phyloP scores from a whole-genome alignment of 345 rosid species.

The Excoecaria cochinchinensis region DNA sequence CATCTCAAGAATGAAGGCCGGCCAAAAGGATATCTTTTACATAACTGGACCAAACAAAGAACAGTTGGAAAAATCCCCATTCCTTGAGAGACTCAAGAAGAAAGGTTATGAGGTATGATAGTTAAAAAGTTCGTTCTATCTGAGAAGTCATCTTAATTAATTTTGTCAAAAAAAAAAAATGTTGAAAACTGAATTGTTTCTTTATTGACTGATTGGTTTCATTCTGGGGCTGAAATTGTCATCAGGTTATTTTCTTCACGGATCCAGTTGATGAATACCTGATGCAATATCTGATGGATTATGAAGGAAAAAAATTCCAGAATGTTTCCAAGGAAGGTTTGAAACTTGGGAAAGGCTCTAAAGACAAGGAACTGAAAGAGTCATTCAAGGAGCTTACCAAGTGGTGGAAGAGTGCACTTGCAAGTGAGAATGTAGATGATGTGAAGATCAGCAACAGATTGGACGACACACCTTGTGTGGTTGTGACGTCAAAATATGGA shows the following conservation, averaged over 20 bases:
- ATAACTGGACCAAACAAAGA: constrained; percentile 95
- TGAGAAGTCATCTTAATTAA: too few relatives aligned
- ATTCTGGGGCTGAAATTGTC: not conserved
- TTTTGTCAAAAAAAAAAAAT: too few relatives aligned
- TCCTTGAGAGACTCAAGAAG: constrained; percentile 93
- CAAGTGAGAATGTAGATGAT: constrained; percentile 81
- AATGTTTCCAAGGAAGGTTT: constrained; percentile 94
- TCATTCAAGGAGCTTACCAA: constrained; percentile 90
- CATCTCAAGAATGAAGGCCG: constrained; percentile 86
- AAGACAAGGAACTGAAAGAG: constrained; percentile 82
- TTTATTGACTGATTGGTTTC: not conserved
- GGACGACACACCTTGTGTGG: constrained; percentile 93
- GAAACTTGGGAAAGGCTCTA: constrained; percentile 76
- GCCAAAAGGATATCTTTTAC: constrained; percentile 88
- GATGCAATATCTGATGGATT: constrained; percentile 99
- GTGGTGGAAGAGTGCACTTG: constrained; percentile 87
- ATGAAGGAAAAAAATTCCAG: constrained; percentile 89
- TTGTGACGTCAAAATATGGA: constrained; percentile 89
- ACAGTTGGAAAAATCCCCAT: constrained; percentile 91
- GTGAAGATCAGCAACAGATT: constrained; percentile 88
- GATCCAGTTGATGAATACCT: constrained; percentile 97
- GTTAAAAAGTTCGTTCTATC: too few relatives aligned
- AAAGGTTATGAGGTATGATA: constrained; percentile 76
- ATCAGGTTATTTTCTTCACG: constrained; percentile 93
- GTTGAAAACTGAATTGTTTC: not conserved